These are phyloP conservation scores for Pyricularia sp. DNA, from an alignment of 2,329 filamentous ascomycete genomes.

Conservation along the genomic window DNA sequence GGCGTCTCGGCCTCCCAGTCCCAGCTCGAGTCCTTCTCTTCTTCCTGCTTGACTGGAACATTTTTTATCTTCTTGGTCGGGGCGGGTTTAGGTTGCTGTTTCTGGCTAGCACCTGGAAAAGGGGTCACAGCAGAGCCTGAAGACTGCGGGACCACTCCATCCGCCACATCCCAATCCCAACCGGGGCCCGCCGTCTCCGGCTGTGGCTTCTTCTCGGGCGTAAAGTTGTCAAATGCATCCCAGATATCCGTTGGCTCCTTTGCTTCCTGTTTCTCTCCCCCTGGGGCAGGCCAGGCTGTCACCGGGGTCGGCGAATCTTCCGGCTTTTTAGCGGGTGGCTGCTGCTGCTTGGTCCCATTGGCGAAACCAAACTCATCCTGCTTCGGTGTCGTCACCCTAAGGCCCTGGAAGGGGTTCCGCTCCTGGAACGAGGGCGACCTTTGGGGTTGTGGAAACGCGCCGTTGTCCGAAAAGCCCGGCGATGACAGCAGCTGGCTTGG, in stretches of 20 bases:
- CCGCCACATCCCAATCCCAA: constrained; percentile 12
- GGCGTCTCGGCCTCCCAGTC: constrained; percentile 33
- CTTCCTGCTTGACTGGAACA: background rate
- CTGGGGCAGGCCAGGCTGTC: constrained; percentile 35
- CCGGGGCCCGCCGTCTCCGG: background rate
- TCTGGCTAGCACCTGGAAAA: background rate
- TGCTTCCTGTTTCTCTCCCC: constrained; percentile 13
- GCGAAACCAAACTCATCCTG: constrained; percentile 17
- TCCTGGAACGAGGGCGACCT: constrained; percentile 44
- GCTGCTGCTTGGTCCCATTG: background rate
- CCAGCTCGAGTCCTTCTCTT: constrained; percentile 26
- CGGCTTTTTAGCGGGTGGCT: constrained; percentile 14
- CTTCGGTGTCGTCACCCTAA: constrained; percentile 34
- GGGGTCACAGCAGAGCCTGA: background rate
- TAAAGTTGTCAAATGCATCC: constrained; percentile 40
- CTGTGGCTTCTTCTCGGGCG: constrained; percentile 12
- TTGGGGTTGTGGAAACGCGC: constrained; percentile 35
- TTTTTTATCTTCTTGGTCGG: background rate
- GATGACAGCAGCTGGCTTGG: constrained; percentile 21
- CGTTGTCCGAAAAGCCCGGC: constrained; percentile 15
- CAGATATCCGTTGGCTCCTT: constrained; percentile 31
- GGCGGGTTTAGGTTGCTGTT: background rate
- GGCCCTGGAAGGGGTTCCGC: constrained; percentile 41
- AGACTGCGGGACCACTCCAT: background rate
- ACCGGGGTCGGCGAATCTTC: constrained; percentile 24